These are phyloP conservation scores for Orbilia ellipsospora DNA, from an alignment of 2,329 filamentous ascomycete species.

Conservation along the genomic window DNA sequence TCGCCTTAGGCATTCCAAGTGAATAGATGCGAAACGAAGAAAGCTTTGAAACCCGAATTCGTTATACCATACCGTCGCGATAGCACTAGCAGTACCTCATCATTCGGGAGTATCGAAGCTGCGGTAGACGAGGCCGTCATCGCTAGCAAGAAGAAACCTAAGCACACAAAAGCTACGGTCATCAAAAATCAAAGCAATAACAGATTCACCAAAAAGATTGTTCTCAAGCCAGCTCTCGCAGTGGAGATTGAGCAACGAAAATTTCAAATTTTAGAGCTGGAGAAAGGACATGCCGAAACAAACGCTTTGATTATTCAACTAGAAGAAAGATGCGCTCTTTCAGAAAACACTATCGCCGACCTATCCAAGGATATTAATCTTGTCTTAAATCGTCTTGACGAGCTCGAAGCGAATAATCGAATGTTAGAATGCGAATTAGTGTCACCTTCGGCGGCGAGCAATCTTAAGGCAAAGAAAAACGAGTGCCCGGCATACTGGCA, in stretches of 20 bases:
- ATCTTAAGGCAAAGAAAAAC: background rate
- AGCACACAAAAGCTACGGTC: background rate
- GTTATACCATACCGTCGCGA: conserved; percentile 23
- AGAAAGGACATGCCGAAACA: background rate
- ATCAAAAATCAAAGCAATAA: too few relatives aligned
- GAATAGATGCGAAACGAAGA: background rate
- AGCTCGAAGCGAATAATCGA: background rate
- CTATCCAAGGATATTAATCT: background rate
- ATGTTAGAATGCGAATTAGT: background rate
- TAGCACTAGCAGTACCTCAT: conserved; percentile 7
- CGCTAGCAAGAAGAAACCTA: conserved; percentile 3
- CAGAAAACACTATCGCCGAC: background rate
- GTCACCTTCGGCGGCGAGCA: too few relatives aligned
- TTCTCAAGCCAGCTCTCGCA: background rate
- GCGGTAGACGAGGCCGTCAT: too few relatives aligned
- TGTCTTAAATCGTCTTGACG: background rate
- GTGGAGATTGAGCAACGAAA: background rate
- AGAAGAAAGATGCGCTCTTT: background rate
- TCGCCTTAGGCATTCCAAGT: background rate
- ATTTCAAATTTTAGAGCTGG: background rate
- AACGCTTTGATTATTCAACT: background rate
- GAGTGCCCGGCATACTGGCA: background rate
- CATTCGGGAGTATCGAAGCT: conserved; percentile 13
- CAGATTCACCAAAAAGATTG: background rate
- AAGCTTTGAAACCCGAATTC: conserved; percentile 24